These are phyloP conservation scores for Syzygium aromaticum DNA, from an alignment of 345 rosid species.

Conservation along the genomic window DNA sequence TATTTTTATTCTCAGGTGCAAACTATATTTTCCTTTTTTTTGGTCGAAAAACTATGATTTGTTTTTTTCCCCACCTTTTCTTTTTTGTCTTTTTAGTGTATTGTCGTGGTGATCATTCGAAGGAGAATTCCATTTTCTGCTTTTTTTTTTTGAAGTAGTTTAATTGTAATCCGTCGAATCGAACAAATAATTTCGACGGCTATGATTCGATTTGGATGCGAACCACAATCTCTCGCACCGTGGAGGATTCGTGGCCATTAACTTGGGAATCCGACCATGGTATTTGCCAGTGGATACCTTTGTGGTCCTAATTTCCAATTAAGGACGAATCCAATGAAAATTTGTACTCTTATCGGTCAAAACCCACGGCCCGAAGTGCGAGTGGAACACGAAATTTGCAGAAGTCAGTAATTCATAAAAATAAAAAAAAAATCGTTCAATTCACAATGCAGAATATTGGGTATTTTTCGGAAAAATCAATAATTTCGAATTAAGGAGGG, in stretches of 20 bases:
- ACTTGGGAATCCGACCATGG: neutral
- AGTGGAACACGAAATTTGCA: neutral
- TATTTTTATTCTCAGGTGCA: neutral
- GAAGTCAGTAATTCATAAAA: neutral
- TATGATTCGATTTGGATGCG: neutral
- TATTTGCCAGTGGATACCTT: neutral
- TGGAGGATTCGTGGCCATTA: neutral
- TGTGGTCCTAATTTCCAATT: neutral
- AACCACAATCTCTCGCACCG: neutral
- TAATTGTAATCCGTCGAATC: neutral
- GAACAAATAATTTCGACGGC: neutral
- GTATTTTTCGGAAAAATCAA: neutral
- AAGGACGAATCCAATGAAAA: neutral
- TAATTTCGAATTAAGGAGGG: neutral
- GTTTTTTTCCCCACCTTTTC: neutral
- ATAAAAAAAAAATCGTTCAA: no score
- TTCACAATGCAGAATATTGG: neutral
- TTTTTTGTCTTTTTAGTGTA: neutral
- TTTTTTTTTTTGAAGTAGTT: neutral
- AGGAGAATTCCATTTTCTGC: neutral
- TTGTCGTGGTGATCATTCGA: neutral
- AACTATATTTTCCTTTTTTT: no score
- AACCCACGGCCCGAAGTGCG: neutral
- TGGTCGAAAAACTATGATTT: neutral
- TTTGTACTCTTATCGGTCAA: neutral